Percentiles rank a stretch among this genome's conserved stretches.
phyloP scores from a whole-genome alignment of 2,329 filamentous ascomycete species.

The Sporothrix mexicana region DNA sequence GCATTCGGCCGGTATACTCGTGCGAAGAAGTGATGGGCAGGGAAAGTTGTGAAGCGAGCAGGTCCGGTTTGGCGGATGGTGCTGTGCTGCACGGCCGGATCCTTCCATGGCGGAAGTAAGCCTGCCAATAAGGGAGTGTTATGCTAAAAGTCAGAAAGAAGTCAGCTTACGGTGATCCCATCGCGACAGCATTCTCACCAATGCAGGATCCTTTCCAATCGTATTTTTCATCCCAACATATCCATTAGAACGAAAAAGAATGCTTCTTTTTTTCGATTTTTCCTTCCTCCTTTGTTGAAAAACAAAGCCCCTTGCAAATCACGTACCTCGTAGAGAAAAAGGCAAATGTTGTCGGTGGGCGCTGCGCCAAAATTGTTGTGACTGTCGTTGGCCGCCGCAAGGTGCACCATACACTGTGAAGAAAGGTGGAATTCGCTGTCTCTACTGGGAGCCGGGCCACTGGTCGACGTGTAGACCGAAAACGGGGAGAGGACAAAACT shows the following conservation, averaged over 20 bases:
- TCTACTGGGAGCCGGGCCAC: conserved; percentile 47
- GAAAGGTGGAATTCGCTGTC: conserved; percentile 49
- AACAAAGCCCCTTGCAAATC: background rate
- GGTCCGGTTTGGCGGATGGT: conserved; percentile 53
- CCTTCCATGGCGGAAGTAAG: conserved; percentile 48
- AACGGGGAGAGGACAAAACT: conserved; percentile 48
- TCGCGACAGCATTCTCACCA: background rate
- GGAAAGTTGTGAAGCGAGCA: conserved; percentile 55
- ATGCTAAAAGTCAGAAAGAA: conserved; percentile 47
- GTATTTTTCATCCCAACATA: background rate
- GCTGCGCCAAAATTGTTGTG: conserved; percentile 40
- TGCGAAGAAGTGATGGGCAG: conserved; percentile 63
- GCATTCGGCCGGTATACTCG: conserved; percentile 60
- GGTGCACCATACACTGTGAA: conserved; percentile 53
- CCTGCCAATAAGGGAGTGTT: conserved; percentile 49
- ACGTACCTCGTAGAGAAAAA: conserved; percentile 61
- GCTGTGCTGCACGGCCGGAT: conserved; percentile 46
- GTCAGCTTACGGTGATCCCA: conserved; percentile 20
- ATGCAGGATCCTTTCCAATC: background rate
- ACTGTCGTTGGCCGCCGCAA: conserved; percentile 44
- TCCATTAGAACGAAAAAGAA: no score
- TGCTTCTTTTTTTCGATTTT: background rate
- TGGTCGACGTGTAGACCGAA: conserved; percentile 48
- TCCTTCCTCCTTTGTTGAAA: background rate
- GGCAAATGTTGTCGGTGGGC: conserved; percentile 51